Conservation (phyloP, 805 yeast species). For the Kuraishia piskuri region DNA sequence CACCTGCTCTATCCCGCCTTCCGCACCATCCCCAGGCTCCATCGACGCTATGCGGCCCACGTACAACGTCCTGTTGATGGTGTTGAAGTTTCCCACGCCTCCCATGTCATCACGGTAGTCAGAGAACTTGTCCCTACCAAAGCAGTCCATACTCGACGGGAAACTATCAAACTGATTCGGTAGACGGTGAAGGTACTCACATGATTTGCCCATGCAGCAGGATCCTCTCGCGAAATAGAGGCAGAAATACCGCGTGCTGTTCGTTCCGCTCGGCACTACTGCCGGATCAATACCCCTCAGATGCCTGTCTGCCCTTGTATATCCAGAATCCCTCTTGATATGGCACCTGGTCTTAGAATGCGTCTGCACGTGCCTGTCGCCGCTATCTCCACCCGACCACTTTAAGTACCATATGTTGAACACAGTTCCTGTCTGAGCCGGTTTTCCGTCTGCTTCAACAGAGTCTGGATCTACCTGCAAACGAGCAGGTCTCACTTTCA, state of each 20-base stretch:
- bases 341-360: constrained; percentile 53
- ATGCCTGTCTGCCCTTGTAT: constrained; percentile 56
- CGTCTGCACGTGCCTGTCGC: constrained; percentile 28
- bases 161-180: constrained; percentile 55
- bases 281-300: constrained; percentile 20
- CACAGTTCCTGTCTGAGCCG: constrained; percentile 72
- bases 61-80: constrained; percentile 65
- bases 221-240: constrained; percentile 84
- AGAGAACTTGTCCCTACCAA: constrained; percentile 81
- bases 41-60: constrained; percentile 50
- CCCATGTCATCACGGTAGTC: constrained; percentile 88
- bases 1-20: constrained; percentile 26
- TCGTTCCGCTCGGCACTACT: too few species aligned
- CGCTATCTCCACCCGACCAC: constrained; percentile 75
- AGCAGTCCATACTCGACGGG: constrained; percentile 71
- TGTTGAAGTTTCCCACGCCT: constrained; percentile 78
- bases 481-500: constrained; percentile 52
- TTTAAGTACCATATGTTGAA: constrained; percentile 85
- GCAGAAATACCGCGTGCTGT: constrained; percentile 46
- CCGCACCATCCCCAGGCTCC: constrained; percentile 3
- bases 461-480: constrained; percentile 63
- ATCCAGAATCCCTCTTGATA: constrained; percentile 60
- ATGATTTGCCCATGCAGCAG: constrained; percentile 70
- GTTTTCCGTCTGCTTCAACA: constrained; percentile 46
- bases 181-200: constrained; percentile 70